A percentile compares a stretch with the other conserved stretches of the same genome.
Evolutionary conservation across 2,329 filamentous ascomycete genomes (phyloP).

Genomic region (Penicillium polonicum): DNA sequence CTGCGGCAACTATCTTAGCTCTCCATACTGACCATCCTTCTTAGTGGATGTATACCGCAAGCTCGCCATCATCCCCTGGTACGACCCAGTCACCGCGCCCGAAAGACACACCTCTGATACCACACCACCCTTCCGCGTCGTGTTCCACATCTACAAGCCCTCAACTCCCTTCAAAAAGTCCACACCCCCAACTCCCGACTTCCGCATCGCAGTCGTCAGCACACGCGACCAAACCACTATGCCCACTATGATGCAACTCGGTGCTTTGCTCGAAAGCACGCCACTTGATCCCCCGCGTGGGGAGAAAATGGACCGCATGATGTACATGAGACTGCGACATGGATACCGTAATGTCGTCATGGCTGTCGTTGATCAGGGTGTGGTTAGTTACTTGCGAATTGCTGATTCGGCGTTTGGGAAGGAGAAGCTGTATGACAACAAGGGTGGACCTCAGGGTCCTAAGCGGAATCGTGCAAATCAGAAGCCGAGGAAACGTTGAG

Average conservation of each 20-base stretch:
- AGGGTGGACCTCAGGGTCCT: conserved; percentile 26
- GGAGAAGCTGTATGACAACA: conserved; percentile 65
- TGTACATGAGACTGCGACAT: conserved; percentile 79
- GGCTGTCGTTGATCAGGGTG: conserved; percentile 83
- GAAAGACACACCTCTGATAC: conserved; percentile 25
- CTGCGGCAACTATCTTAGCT: not conserved
- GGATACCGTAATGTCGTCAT: conserved; percentile 81
- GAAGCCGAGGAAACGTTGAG: conserved; percentile 34
- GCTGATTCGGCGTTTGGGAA: conserved; percentile 76
- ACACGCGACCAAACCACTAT: conserved; percentile 65
- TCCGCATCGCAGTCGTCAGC: conserved; percentile 78
- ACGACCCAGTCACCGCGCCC: conserved; percentile 55
- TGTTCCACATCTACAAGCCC: conserved; percentile 82
- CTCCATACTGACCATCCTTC: conserved; percentile 36
- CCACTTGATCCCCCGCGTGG: conserved; percentile 63
- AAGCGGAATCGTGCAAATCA: conserved; percentile 28
- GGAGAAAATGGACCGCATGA: conserved; percentile 49
- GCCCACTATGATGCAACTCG: conserved; percentile 71
- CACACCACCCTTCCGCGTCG: conserved; percentile 64
- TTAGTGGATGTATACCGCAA: conserved; percentile 71
- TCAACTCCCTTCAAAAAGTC: conserved; percentile 71
- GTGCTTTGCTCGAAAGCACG: conserved; percentile 68
- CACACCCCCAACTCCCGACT: conserved; percentile 75
- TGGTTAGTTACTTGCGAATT: conserved; percentile 83
- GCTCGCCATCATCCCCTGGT: conserved; percentile 69